Conservation (phyloP, 371 early-diverging fungal species). For the Apophysomyces elegans region DNA sequence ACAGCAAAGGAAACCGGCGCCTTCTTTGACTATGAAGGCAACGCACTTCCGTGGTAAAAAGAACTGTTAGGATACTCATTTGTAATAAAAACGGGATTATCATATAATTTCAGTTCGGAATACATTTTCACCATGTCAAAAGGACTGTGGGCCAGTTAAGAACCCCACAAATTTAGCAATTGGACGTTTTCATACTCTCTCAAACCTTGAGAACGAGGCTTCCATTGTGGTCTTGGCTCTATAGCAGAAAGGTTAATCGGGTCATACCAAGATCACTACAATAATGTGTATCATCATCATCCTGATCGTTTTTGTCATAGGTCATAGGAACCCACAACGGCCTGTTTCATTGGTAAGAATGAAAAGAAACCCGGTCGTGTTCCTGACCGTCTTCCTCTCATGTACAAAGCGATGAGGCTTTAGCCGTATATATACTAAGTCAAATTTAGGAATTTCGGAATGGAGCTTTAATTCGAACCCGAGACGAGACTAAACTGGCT, state of each 20-base stretch:
- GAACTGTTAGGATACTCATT: too few relatives aligned
- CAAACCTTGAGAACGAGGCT: too few relatives aligned
- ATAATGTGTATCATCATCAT: too few relatives aligned
- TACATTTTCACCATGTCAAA: too few relatives aligned
- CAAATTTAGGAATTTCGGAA: not conserved
- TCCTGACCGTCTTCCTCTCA: not conserved
- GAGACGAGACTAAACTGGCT: constrained; percentile 71
- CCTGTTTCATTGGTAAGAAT: not conserved
- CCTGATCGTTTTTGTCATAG: not conserved
- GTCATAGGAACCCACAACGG: constrained; percentile 3
- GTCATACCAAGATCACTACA: not conserved
- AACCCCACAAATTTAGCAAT: too few relatives aligned
- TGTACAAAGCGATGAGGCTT: not conserved
- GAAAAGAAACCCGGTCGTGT: not conserved
- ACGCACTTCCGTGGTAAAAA: constrained; percentile 24
- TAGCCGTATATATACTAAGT: not conserved
- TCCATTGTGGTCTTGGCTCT: not conserved
- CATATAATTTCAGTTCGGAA: too few relatives aligned
- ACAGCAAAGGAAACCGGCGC: constrained; percentile 27
- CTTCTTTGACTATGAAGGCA: constrained; percentile 26
- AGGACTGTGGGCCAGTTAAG: too few relatives aligned
- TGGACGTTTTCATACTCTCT: too few relatives aligned
- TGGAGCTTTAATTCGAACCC: constrained; percentile 66
- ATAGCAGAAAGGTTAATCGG: not conserved
- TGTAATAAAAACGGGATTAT: too few relatives aligned